Evolutionary conservation across 164 flowering plant species (phyloP).

Genomic region (Brasenia schreberi): DNA sequence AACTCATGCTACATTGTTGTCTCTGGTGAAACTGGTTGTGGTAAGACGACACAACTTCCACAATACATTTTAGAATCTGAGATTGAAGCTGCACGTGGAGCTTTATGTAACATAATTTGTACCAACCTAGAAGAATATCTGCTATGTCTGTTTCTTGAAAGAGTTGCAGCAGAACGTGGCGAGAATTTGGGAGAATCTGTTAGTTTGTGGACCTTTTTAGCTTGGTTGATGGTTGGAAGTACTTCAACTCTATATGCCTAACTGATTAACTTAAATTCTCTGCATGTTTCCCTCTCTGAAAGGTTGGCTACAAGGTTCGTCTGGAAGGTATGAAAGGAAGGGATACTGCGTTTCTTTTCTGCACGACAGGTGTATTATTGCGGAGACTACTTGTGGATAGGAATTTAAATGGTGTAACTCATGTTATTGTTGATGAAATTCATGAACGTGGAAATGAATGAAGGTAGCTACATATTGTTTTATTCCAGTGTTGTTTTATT

Average conservation of each 20-base stretch:
- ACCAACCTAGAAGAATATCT: conserved; percentile 97
- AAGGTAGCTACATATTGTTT: conserved; percentile 39
- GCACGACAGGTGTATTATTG: conserved; percentile 91
- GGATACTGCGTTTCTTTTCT: conserved; percentile 88
- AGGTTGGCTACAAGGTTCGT: conserved; percentile 98
- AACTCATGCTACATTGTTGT: conserved; percentile 30
- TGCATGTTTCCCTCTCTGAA: conserved; percentile 1
- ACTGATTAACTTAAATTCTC: not conserved
- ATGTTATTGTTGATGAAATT: conserved; percentile 95
- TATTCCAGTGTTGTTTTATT: conserved; percentile 4
- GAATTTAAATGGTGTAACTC: conserved; percentile 76
- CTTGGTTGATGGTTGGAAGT: not conserved
- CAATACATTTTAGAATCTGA: conserved; percentile 93
- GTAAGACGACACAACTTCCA: conserved; percentile 96
- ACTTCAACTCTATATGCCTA: not conserved
- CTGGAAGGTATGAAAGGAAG: conserved; percentile 86
- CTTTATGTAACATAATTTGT: conserved; percentile 73
- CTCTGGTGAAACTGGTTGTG: conserved; percentile 99
- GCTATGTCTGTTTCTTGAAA: conserved; percentile 93
- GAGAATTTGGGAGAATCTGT: conserved; percentile 90
- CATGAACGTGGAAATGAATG: conserved; percentile 99
- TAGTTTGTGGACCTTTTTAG: conserved; percentile 17
- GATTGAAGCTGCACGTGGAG: conserved; percentile 59
- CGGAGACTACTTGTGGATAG: conserved; percentile 84
- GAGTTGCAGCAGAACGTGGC: conserved; percentile 93